phyloP scores from a whole-genome alignment of 73 alveolate species.

The Paramecium pentaurelia region DNA sequence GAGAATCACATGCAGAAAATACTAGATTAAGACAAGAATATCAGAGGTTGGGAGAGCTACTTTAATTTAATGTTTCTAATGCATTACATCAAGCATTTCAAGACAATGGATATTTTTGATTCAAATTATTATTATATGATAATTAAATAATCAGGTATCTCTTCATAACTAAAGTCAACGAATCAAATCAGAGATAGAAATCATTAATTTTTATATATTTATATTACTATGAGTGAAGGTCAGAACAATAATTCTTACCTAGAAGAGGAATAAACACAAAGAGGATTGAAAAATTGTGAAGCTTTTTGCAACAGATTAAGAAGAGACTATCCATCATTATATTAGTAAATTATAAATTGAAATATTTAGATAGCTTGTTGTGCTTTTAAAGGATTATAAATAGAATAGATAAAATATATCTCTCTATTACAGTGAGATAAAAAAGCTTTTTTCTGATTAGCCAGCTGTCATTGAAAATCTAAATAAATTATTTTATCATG shows the following conservation, averaged over 20 bases:
- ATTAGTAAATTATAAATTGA: not conserved
- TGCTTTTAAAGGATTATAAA: conserved; percentile 1
- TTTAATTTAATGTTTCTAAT: conserved; percentile 55
- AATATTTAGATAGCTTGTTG: not conserved
- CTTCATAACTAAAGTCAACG: not conserved
- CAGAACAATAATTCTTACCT: not conserved
- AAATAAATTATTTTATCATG: conserved; percentile 38
- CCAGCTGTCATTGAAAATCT: conserved; percentile 45
- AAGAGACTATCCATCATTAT: conserved; percentile 16
- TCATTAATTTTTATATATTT: not conserved
- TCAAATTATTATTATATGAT: not conserved
- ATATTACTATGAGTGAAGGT: not conserved
- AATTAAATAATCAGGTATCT: not conserved
- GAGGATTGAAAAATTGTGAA: conserved; percentile 46
- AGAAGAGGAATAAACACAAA: not conserved
- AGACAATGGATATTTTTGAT: conserved; percentile 57
- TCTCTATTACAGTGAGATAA: not conserved
- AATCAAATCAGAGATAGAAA: conserved; percentile 10
- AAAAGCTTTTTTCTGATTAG: conserved; percentile 24
- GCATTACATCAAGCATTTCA: conserved; percentile 55
- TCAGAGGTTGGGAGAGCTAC: conserved; percentile 45
- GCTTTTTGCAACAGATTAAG: conserved; percentile 49
- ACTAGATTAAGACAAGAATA: conserved; percentile 54
- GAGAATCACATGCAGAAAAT: conserved; percentile 57
- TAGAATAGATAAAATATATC: not conserved